Percentiles rank a stretch among this genome's conserved stretches.
phyloP scores from a whole-genome alignment of 768 basidiomycete genomes.

The Cystobasidiopsis lactophilus region DNA sequence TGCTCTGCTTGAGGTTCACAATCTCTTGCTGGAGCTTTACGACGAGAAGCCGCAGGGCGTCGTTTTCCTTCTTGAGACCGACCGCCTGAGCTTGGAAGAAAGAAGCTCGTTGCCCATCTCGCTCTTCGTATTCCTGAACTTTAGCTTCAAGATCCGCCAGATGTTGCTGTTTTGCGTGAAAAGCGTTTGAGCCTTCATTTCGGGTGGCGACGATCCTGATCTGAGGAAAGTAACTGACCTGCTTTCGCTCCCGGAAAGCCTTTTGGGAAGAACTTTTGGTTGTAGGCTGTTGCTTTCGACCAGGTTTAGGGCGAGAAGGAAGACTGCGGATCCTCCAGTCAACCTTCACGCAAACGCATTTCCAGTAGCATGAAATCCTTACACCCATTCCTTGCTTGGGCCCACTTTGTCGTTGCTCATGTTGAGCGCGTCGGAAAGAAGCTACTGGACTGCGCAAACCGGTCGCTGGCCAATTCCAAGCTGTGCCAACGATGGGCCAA shows the following conservation, averaged over 20 bases:
- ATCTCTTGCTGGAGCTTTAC: background rate
- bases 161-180: conserved; percentile 12
- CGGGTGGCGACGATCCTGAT: background rate
- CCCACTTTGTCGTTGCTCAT: background rate
- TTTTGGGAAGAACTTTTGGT: conserved; percentile 2
- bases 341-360: background rate
- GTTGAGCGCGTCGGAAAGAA: background rate
- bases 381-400: no score
- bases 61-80: conserved; percentile 6
- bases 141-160: conserved; percentile 16
- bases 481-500: no score
- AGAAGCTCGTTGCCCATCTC: conserved; percentile 8
- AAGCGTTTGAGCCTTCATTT: background rate
- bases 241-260: conserved; percentile 16
- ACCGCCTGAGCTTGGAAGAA: conserved; percentile 5
- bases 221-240: background rate
- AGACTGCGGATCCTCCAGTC: background rate
- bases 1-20: background rate
- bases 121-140: conserved; percentile 4
- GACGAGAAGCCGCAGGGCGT: background rate
- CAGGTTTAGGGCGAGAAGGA: conserved; percentile 9
- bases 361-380: background rate
- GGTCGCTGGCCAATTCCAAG: no score
- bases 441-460: no score
- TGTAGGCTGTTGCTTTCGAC: conserved; percentile 6